These are phyloP conservation scores for Teunomyces funiuensis DNA, from an alignment of 805 yeast genomes.

Conservation along the genomic window DNA sequence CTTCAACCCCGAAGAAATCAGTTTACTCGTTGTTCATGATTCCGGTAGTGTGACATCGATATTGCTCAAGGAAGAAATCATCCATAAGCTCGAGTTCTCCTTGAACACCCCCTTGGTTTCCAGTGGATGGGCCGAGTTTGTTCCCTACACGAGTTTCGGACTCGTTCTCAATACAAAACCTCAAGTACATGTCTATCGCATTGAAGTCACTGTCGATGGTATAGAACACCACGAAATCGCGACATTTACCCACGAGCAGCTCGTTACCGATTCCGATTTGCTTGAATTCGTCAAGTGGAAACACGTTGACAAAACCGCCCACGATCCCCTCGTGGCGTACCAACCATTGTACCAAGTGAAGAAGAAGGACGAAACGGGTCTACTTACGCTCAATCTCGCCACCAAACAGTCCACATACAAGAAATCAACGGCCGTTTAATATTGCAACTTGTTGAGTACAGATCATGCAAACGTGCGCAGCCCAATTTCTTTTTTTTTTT, in stretches of 20 bases:
- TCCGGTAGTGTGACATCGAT: neutral
- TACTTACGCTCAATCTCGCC: neutral
- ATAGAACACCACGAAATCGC: neutral
- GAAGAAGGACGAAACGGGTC: neutral
- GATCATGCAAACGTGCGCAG: slow-evolving; percentile 3
- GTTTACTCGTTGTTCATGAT: neutral
- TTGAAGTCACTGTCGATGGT: neutral
- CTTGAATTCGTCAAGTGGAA: slow-evolving; percentile 3
- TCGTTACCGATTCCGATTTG: neutral
- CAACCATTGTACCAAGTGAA: slow-evolving; percentile 1
- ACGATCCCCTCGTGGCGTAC: neutral
- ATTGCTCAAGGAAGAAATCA: neutral
- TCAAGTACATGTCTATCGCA: neutral
- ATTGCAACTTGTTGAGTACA: too few species aligned
- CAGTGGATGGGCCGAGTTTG: slow-evolving; percentile 1
- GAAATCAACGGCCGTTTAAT: neutral
- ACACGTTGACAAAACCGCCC: neutral
- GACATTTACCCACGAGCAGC: neutral
- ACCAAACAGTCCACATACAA: slow-evolving; percentile 1
- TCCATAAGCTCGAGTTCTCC: slow-evolving; percentile 1
- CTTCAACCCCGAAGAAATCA: neutral
- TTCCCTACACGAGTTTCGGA: neutral
- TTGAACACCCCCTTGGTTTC: neutral
- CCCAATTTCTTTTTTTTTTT: slow-evolving; percentile 2
- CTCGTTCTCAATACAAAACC: neutral